Evolutionary conservation across 805 yeast species (phyloP).

Genomic region (Cyberlindnera bimundalis): DNA sequence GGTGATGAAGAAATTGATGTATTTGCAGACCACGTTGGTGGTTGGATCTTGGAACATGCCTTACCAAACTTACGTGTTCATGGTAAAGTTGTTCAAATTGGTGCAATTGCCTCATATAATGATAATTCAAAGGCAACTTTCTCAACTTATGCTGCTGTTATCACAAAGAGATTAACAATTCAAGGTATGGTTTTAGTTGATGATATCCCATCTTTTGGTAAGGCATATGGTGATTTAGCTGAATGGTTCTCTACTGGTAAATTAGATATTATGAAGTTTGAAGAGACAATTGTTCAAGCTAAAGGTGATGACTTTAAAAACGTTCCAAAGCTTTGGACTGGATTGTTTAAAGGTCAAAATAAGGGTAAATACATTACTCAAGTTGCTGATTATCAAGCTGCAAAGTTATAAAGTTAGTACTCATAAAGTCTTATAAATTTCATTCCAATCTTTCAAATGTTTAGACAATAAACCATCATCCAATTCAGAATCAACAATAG

Average conservation of each 20-base stretch:
- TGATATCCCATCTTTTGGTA: slow-evolving; percentile 34
- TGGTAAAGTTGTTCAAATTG: slow-evolving; percentile 56
- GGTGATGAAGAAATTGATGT: slow-evolving; percentile 49
- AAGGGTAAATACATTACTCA: slow-evolving; percentile 51
- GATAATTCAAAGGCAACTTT: slow-evolving; percentile 31
- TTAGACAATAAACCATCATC: slow-evolving; percentile 24
- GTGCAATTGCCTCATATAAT: slow-evolving; percentile 59
- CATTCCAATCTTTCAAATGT: slow-evolving; percentile 34
- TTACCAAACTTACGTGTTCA: slow-evolving; percentile 32
- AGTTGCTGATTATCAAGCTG: slow-evolving; percentile 11
- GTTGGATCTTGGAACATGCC: slow-evolving; percentile 47
- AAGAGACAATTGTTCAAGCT: slow-evolving; percentile 39
- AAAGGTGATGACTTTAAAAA: slow-evolving; percentile 38
- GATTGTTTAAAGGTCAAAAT: slow-evolving; percentile 43
- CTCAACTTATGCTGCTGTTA: slow-evolving; percentile 40
- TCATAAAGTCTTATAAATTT: slow-evolving; percentile 22
- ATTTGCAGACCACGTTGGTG: slow-evolving; percentile 65
- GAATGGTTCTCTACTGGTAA: slow-evolving; percentile 39
- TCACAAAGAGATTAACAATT: slow-evolving; percentile 47
- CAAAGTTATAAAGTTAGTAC: not conserved
- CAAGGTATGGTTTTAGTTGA: slow-evolving; percentile 54
- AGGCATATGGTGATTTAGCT: slow-evolving; percentile 35
- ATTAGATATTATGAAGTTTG: slow-evolving; percentile 34
- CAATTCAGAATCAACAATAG: slow-evolving; percentile 27
- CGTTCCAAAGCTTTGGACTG: slow-evolving; percentile 47